Evolutionary conservation across 169 alveolate genomes (phyloP), one percentile per base, ranked within the genome.

Genomic region (Cryptosporidium sp.): DNA sequence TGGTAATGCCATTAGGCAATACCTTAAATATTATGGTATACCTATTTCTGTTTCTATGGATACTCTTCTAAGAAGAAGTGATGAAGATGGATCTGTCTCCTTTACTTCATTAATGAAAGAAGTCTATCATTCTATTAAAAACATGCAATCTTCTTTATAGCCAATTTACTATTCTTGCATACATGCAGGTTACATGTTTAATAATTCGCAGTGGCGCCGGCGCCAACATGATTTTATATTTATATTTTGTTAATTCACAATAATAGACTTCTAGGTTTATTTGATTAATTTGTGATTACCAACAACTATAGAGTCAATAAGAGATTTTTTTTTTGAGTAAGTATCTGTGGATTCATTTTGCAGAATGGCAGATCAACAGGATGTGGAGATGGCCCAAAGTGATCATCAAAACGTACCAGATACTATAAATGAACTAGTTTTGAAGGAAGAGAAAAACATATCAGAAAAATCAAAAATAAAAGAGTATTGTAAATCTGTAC

Each of bases 51-150:
- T 51, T n/a, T 16, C 39, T 18, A 23, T 80, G 51, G 89, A 80
- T 39, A 39, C 68, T 26, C 67, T 80, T 35, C 75, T 80, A 21
- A 60, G 89, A 62, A 80, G 89, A 60, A 80, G 51, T 44, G 89
- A 80, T 65, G 89, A 80, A 62, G 89, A 65, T 42, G 89, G 89
- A 6, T 44, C 89, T 35, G 75, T 65, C 70, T 80, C 89, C 16
- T 80, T 80, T 80, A 80, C 89, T 0, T 80, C 80, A 31, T 35
- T 80, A 6, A 80, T 80, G 89, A 80, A 80, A 62, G 89, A 80
- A 23, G 75, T 48, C 8, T 80, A 80, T 42, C 69, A 58, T 16
- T 80, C 89, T 16, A 80, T 80, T 14, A 80, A 37, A 48, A 73
- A 73, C 53, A 60, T 60, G 89, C 62, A 80, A 44, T 56, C 67